Conservation (phyloP, 2,329 filamentous ascomycete genomes). For the Scedosporium aurantiacum region DNA sequence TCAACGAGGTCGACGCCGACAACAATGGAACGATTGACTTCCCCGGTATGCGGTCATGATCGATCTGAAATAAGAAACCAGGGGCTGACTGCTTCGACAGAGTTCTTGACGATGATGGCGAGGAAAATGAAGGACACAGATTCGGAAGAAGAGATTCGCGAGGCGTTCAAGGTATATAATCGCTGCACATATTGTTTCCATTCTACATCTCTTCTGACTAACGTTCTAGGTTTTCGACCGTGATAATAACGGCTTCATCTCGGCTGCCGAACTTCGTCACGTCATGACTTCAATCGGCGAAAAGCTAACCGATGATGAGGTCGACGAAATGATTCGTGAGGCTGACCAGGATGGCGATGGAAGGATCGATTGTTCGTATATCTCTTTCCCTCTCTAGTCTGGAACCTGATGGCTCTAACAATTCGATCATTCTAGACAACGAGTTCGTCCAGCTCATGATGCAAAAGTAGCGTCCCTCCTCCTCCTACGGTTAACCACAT, state of each 20-base stretch:
- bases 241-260: conserved; percentile 88
- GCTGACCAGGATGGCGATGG: conserved; percentile 84
- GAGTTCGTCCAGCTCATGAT: conserved; percentile 93
- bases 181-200: neutral
- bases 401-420: conserved; percentile 10
- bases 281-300: conserved; percentile 90
- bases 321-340: conserved; percentile 88
- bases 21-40: conserved; percentile 92
- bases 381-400: neutral
- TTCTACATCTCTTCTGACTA: neutral
- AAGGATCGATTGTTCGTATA: conserved; percentile 68
- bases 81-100: conserved; percentile 29
- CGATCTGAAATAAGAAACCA: neutral
- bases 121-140: conserved; percentile 92
- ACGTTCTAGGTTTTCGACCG: conserved; percentile 60
- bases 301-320: conserved; percentile 83
- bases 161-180: conserved; percentile 69
- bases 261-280: conserved; percentile 74
- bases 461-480: conserved; percentile 62
- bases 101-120: conserved; percentile 90
- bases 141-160: conserved; percentile 81
- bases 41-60: conserved; percentile 50
- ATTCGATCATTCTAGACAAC: conserved; percentile 50
- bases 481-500: neutral
- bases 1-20: conserved; percentile 86